These are phyloP conservation scores for Panus rudis DNA, from an alignment of 768 basidiomycete genomes.

Conservation along the genomic window DNA sequence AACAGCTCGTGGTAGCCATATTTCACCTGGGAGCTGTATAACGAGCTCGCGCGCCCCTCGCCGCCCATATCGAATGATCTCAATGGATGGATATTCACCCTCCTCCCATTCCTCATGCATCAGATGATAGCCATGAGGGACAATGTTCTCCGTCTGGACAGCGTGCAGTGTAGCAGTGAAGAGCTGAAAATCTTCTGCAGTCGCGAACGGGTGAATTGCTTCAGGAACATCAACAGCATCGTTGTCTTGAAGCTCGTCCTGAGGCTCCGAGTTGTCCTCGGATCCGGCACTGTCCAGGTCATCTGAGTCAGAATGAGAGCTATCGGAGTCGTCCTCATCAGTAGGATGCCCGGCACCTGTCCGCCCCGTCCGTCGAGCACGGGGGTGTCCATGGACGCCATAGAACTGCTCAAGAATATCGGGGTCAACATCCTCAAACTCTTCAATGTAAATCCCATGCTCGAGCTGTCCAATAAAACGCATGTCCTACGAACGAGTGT, in stretches of 20 bases:
- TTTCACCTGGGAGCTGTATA: no score
- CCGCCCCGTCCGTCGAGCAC: not conserved
- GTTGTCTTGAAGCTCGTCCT: no score
- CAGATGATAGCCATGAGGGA: constrained; percentile 2
- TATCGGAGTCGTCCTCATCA: not conserved
- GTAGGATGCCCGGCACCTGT: constrained; percentile 11
- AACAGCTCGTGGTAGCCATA: no score
- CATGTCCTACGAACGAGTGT: constrained; percentile 10
- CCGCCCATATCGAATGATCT: not conserved
- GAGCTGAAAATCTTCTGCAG: no score
- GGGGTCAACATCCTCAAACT: constrained; percentile 10
- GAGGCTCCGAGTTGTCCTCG: no score
- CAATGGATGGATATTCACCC: constrained; percentile 1
- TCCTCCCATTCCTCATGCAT: constrained; percentile 7
- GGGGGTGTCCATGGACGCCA: constrained; percentile 4
- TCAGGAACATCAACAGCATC: no score
- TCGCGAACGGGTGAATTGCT: no score
- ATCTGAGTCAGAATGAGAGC: no score
- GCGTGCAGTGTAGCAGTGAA: no score
- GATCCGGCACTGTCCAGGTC: no score
- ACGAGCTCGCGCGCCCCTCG: no score
- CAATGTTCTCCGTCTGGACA: no score
- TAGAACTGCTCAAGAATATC: constrained; percentile 13
- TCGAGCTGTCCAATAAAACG: constrained; percentile 12
- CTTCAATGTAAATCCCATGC: constrained; percentile 13